phyloP scores from a whole-genome alignment of 2,329 filamentous ascomycete genomes.

The Onygenales sp. region DNA sequence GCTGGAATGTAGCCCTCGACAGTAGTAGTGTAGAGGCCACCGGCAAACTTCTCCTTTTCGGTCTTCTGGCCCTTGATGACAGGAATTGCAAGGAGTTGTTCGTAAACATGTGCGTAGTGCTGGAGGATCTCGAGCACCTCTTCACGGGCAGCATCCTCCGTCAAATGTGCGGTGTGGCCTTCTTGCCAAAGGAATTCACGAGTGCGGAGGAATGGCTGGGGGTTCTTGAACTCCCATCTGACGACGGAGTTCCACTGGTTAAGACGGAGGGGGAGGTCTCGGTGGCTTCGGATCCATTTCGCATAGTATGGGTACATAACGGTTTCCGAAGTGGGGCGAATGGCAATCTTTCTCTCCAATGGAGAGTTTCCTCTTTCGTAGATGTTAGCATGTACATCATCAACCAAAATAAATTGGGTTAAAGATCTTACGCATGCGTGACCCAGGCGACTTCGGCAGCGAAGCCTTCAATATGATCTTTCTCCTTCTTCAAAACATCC shows the following conservation, averaged over 20 bases:
- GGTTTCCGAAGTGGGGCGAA: slow-evolving; percentile 60
- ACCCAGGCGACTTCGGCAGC: slow-evolving; percentile 57
- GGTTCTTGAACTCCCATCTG: slow-evolving; percentile 95
- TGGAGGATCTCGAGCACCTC: slow-evolving; percentile 93
- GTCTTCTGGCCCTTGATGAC: slow-evolving; percentile 93
- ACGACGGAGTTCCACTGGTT: slow-evolving; percentile 98
- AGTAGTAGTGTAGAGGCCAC: slow-evolving; percentile 92
- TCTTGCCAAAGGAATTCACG: slow-evolving; percentile 98
- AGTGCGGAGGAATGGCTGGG: slow-evolving; percentile 74
- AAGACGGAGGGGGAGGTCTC: slow-evolving; percentile 84
- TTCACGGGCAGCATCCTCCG: slow-evolving; percentile 66
- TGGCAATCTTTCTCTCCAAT: slow-evolving; percentile 69
- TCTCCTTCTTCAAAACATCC: slow-evolving; percentile 77
- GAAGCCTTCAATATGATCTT: slow-evolving; percentile 98
- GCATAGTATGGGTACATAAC: slow-evolving; percentile 96
- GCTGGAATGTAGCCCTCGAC: slow-evolving; percentile 94
- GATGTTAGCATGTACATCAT: slow-evolving; percentile 16
- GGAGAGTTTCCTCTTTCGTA: slow-evolving; percentile 69
- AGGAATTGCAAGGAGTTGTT: slow-evolving; percentile 86
- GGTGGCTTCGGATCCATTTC: slow-evolving; percentile 94
- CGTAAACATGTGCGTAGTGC: slow-evolving; percentile 83
- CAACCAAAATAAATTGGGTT: background rate
- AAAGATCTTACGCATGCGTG: slow-evolving; percentile 35
- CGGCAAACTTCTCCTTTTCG: slow-evolving; percentile 95
- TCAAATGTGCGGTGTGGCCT: slow-evolving; percentile 86